Evolutionary conservation across 1,284 basidiomycete species (phyloP).

Genomic region (Apiotrichum sp.): DNA sequence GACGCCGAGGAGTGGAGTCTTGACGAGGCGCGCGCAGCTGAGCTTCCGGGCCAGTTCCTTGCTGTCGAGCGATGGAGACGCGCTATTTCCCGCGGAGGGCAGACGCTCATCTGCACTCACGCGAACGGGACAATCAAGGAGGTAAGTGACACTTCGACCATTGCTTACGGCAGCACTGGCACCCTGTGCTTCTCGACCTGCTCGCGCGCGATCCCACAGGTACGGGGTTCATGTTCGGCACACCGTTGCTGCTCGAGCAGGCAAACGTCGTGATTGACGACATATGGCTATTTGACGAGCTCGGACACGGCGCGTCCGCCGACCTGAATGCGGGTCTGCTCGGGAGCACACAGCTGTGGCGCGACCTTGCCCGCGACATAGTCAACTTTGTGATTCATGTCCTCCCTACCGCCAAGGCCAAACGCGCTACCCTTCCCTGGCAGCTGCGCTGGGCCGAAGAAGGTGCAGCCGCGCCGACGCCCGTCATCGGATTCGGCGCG

Average conservation of each 20-base stretch:
- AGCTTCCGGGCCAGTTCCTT: constrained; percentile 8
- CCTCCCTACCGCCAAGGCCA: constrained; percentile 39
- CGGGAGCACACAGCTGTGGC: constrained; percentile 39
- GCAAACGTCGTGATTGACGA: constrained; percentile 55
- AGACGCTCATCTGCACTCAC: constrained; percentile 12
- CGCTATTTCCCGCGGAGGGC: constrained; percentile 1
- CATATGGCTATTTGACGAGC: constrained; percentile 70
- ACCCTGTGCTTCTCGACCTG: constrained; percentile 56
- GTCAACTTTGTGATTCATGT: constrained; percentile 45
- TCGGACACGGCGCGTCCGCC: constrained; percentile 68
- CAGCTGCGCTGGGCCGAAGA: constrained; percentile 9
- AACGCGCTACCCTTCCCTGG: not conserved
- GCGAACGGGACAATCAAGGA: constrained; percentile 16
- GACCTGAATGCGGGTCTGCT: constrained; percentile 58
- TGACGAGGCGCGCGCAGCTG: constrained; percentile 3
- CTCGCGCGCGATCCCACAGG: constrained; percentile 13
- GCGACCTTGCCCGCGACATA: constrained; percentile 45
- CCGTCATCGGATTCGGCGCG: constrained; percentile 48
- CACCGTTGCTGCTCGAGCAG: not conserved
- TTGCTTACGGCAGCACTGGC: constrained; percentile 49
- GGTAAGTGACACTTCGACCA: not conserved
- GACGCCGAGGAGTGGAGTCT: constrained; percentile 9
- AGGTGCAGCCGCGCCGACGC: constrained; percentile 1
- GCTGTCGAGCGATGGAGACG: constrained; percentile 16
- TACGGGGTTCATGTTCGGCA: constrained; percentile 4